Base-by-base conservation (phyloP, 2,329 filamentous ascomycete species). In the Sarocladium strictum region DNA sequence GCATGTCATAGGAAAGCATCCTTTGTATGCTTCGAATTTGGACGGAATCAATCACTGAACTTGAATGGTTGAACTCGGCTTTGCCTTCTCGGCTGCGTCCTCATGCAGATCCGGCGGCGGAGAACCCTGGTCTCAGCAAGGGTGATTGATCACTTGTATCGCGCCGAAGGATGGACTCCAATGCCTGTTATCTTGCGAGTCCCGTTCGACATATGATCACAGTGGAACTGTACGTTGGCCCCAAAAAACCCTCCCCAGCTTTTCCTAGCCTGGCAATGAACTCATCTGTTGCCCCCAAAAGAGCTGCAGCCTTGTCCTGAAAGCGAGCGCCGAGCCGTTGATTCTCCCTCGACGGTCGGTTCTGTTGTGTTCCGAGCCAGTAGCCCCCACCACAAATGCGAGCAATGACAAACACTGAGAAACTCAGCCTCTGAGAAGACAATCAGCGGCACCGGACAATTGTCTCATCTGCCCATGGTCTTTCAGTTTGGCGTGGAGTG, bases 91-190 rank as follows among this genome's bases (percentile, higher is more conserved):
- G 47, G 47, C 27, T 51, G 17, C 27, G 26, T 11, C 14, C 11
- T 21, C 11, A 17, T 51, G 47, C 47, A 51, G 47, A 33, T 33
- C 47, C 47, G 47, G 47, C 27, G 47, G 27, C n/a, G 47, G 47
- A 51, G 26, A 51, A 51, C 47, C 47, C 26, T 51, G 47, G n/a
- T 51, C 47, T 15, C 17, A 32, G 27, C 40, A 14, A 21, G 9
- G 35, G 12, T 27, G 24, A 29, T 5, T 17, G 26, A 27, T 23
- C 17, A 21, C 47, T 35, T 24, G 3, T 24, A 7, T 6, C 17
- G 24, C n/a, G 29, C 17, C 47, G 33, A n/a, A 15, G 47, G 19
- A 15, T 10, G 12, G 19, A 21, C 17, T 7, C 23, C 38, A 32
- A 11, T 33, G 43, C 47, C 27, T 24, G 47, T 12, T 12, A 33